phyloP scores from a whole-genome alignment of 306 rosid genomes.

The Arachis hypogaea region DNA sequence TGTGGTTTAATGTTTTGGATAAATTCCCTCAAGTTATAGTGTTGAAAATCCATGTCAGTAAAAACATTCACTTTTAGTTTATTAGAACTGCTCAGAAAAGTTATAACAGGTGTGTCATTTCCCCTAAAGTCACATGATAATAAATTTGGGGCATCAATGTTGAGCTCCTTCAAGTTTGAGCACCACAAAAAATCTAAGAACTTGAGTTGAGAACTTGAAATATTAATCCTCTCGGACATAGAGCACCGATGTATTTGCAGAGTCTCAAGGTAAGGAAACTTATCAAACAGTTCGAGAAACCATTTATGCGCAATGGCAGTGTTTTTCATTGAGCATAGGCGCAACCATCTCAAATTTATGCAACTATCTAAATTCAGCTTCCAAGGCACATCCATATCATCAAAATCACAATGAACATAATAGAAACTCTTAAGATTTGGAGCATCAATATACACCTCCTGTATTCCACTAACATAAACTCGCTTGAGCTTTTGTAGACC shows the following conservation, averaged over 20 bases:
- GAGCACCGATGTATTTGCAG: slow-evolving; percentile 19
- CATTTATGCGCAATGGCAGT: slow-evolving; percentile 17
- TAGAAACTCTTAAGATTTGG: slow-evolving; percentile 19
- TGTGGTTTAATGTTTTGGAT: slow-evolving; percentile 36
- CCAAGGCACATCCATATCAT: not conserved
- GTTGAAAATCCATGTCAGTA: not conserved
- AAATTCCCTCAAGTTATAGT: slow-evolving; percentile 5
- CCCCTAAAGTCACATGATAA: not conserved
- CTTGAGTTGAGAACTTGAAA: not conserved
- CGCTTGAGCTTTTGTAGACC: slow-evolving; percentile 29
- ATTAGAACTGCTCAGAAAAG: too few species aligned
- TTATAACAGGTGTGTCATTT: too few species aligned
- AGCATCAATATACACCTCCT: slow-evolving; percentile 27
- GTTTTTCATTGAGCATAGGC: not conserved
- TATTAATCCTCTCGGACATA: slow-evolving; percentile 33
- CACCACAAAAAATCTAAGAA: slow-evolving; percentile 12
- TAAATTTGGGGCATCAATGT: slow-evolving; percentile 42
- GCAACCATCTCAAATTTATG: slow-evolving; percentile 25
- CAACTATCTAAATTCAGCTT: slow-evolving; percentile 27
- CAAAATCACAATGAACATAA: not conserved
- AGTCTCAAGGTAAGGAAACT: slow-evolving; percentile 41
- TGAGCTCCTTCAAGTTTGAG: slow-evolving; percentile 29
- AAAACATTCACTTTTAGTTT: slow-evolving; percentile 8
- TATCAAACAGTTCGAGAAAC: slow-evolving; percentile 28
- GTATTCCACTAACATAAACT: slow-evolving; percentile 20